Base-by-base conservation (phyloP, 139 green algal species). In the Ettlia oleoabundans region DNA sequence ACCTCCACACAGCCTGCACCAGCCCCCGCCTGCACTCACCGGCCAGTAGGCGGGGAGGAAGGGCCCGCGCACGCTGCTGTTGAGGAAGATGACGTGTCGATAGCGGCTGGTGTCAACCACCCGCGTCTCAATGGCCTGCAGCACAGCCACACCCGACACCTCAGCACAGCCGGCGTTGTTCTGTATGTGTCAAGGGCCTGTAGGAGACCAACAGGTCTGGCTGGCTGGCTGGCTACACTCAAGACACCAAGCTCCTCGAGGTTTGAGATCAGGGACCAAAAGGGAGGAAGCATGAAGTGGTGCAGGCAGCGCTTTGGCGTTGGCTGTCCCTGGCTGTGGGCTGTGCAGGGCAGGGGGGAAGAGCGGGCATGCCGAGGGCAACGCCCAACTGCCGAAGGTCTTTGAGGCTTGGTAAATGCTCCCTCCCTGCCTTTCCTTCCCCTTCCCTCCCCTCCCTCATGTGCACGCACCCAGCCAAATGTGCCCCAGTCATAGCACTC, bases 401-500 rank as follows among this genome's bases (percentile, higher is more conserved):
- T 15, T 58, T 10, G 47, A 24, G 47, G 13, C 47, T 24, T 15
- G 13, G 15, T 10, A 24, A 15, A 10, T 58, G 47, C 47, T 58
- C 13, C 47, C 47, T 24, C 47, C 47, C n/a, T n/a, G n/a, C n/a
- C n/a, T n/a, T n/a, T 24, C 47, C 47, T 24, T 24, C 47, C 10
- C 47, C 47, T 10, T 58, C 15, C 13, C 55, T 65, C 18, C 55
- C 15, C 28, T 15, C 55, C 55, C 5, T 28, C 55, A 15, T 65
- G 18, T n/a, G 47, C 47, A 28, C 89, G 38, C 32, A 85, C 80
- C 89, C 89, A 93, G 30, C 89, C 87, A 82, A 92, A 84, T 38
- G 87, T 90, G 43, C 89, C 87, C 86, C 84, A 93, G 83, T 90
- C 87, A 65, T 72, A 93, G 81, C 87, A 90, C 62, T 87, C 40